These are phyloP conservation scores for Syzygium malaccense DNA, from an alignment of 441 rosid species.

Conservation along the genomic window DNA sequence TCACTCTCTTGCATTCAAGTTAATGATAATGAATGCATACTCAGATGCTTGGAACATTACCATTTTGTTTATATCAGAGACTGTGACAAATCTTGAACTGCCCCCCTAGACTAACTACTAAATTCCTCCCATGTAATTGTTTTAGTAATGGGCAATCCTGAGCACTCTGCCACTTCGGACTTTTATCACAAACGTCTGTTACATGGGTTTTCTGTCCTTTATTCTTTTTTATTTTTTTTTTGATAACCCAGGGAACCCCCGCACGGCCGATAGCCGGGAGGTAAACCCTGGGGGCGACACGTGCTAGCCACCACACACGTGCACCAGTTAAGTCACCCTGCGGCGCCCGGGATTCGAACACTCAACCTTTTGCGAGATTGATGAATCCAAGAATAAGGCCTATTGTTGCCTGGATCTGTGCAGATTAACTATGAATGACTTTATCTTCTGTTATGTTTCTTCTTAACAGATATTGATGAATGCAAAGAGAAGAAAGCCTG, in stretches of 20 bases:
- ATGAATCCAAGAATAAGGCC: not conserved
- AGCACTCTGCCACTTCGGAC: not conserved
- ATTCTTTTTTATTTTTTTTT: no score
- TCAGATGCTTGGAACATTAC: not conserved
- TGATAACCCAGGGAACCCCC: no score
- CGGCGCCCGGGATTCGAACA: no score
- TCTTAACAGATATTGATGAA: conserved; percentile 67
- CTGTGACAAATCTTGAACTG: not conserved
- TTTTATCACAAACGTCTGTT: not conserved
- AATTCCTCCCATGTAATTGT: not conserved
- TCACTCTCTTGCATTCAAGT: not conserved
- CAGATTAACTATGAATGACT: not conserved
- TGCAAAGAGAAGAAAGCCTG: conserved; percentile 90
- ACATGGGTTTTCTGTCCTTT: not conserved
- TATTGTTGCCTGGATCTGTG: not conserved
- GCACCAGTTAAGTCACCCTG: no score
- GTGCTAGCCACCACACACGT: no score
- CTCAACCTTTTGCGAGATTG: no score
- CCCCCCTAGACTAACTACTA: not conserved
- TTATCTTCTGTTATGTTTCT: not conserved
- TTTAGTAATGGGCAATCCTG: not conserved
- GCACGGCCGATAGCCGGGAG: no score
- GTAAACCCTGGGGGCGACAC: no score
- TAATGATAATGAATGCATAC: not conserved
- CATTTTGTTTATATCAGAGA: not conserved